Conservation (phyloP, 257 asterid genomes). For the Solanum pimpinellifolium region DNA sequence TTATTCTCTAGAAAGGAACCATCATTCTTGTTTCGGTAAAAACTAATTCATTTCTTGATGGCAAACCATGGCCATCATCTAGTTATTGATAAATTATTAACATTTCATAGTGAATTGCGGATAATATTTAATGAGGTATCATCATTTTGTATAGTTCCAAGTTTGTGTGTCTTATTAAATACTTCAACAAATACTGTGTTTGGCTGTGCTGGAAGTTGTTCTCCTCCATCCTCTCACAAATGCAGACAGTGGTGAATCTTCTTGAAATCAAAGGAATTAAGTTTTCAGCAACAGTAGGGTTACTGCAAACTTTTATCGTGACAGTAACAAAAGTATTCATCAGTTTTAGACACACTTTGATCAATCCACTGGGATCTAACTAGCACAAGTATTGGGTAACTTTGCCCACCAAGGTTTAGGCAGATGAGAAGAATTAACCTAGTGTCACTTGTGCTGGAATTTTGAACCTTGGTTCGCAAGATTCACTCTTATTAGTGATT, state of each 20-base stretch:
- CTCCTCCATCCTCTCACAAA: background rate
- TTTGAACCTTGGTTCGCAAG: background rate
- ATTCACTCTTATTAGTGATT: background rate
- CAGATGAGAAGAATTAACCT: background rate
- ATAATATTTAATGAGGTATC: background rate
- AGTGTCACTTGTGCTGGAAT: background rate
- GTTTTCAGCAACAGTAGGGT: background rate
- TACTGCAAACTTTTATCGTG: background rate
- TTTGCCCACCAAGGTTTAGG: background rate
- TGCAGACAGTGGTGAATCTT: background rate
- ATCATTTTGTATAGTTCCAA: background rate
- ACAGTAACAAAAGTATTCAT: background rate
- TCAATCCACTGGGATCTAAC: background rate
- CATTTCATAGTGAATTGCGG: background rate
- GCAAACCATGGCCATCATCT: background rate
- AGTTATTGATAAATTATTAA: background rate
- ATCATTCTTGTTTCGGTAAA: background rate
- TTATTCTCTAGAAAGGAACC: background rate
- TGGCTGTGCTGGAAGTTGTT: background rate
- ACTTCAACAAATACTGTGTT: background rate
- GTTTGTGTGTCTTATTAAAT: background rate
- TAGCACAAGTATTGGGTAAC: background rate
- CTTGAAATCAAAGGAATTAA: background rate
- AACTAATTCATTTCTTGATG: background rate
- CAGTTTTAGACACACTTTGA: background rate